Evolutionary conservation across 345 rosid species (phyloP).

Genomic region (Luvunga scandens): DNA sequence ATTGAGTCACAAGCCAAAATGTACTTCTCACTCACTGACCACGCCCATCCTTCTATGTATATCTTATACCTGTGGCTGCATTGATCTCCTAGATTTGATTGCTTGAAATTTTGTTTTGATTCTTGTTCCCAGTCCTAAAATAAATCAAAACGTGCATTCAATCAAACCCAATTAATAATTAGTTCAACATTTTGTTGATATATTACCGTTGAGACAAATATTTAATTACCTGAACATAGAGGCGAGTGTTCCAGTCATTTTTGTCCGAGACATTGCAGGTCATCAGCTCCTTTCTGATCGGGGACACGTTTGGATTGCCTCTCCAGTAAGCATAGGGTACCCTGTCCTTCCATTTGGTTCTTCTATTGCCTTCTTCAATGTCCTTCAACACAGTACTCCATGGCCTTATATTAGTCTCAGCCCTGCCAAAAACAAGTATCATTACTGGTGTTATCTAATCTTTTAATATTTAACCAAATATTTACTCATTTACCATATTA

Average conservation of each 20-base stretch:
- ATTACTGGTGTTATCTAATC: not conserved
- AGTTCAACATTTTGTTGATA: too few species aligned
- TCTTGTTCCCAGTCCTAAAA: constrained; percentile 51
- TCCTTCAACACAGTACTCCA: constrained; percentile 30
- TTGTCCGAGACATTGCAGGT: constrained; percentile 31
- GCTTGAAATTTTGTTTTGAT: constrained; percentile 37
- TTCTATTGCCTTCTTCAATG: constrained; percentile 32
- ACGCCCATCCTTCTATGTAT: constrained; percentile 66
- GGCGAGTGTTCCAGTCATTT: constrained; percentile 31
- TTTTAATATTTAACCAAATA: not conserved
- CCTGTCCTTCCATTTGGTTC: constrained; percentile 42
- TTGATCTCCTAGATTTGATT: constrained; percentile 53
- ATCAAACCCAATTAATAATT: too few species aligned
- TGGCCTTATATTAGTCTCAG: constrained; percentile 32
- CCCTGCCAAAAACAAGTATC: constrained; percentile 22
- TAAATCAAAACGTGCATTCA: not conserved
- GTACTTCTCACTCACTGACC: constrained; percentile 85
- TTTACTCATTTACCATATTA: not conserved
- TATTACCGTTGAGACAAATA: too few species aligned
- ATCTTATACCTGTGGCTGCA: constrained; percentile 80
- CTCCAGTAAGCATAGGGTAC: constrained; percentile 61
- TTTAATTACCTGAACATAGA: constrained; percentile 24
- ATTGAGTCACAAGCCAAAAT: constrained; percentile 76
- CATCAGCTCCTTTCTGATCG: constrained; percentile 27
- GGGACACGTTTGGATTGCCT: constrained; percentile 46